phyloP scores from a whole-genome alignment of 2,329 filamentous ascomycete species.

The Magnaporthiopsis incrustans region DNA sequence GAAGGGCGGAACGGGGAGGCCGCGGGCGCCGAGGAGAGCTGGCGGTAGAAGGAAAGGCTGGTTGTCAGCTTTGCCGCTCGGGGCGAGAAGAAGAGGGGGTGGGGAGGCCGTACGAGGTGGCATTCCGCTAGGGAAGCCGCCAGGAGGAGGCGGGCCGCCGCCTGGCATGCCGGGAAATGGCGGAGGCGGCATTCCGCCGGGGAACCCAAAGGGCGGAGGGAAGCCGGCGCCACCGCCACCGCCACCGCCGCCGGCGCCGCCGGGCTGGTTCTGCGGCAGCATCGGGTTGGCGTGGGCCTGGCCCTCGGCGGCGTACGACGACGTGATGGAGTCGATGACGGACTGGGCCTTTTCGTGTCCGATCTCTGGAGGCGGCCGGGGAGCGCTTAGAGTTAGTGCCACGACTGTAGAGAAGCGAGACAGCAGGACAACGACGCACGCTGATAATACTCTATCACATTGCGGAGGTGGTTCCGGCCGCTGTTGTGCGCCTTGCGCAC shows the following conservation, averaged over 20 bases:
- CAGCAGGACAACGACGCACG: too few species aligned
- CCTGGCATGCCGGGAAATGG: constrained; percentile 17
- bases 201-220: constrained; percentile 23
- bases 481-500: constrained; percentile 98
- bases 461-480: constrained; percentile 91
- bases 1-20: constrained; percentile 23
- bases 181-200: constrained; percentile 23
- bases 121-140: constrained; percentile 9
- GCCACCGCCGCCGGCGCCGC: constrained; percentile 23
- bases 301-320: constrained; percentile 89
- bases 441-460: constrained; percentile 98
- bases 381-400: not conserved
- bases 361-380: constrained; percentile 56
- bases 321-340: constrained; percentile 96
- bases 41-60: not conserved
- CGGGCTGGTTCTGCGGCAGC: constrained; percentile 62
- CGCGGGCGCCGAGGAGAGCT: constrained; percentile 11
- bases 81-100: too few species aligned
- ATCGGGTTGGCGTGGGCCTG: constrained; percentile 81
- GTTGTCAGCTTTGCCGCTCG: not conserved
- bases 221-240: constrained; percentile 29
- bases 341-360: constrained; percentile 97
- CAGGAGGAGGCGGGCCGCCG: constrained; percentile 11
- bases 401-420: too few species aligned
- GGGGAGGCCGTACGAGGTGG: constrained; percentile 4